phyloP scores from a whole-genome alignment of 768 basidiomycete genomes.

The Russula vinacea region DNA sequence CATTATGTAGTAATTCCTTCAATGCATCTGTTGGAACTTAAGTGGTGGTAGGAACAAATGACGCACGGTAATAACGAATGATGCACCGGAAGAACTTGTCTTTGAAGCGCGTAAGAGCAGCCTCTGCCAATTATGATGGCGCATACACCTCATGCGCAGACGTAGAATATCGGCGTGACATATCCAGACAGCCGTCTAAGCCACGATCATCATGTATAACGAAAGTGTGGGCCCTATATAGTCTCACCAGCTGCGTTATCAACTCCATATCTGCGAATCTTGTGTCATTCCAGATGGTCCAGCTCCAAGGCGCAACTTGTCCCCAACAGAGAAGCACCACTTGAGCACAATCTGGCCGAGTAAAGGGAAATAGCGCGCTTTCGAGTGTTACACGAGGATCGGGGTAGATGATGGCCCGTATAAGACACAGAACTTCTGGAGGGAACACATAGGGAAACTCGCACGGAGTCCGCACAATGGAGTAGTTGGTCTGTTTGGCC shows the following conservation, averaged over 20 bases:
- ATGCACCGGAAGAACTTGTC: slow-evolving; percentile 14
- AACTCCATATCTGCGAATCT: slow-evolving; percentile 49
- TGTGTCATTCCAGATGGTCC: slow-evolving; percentile 59
- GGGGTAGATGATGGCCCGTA: slow-evolving; percentile 18
- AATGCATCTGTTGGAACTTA: neutral
- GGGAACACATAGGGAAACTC: slow-evolving; percentile 14
- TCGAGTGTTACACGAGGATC: slow-evolving; percentile 26
- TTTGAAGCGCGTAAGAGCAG: slow-evolving; percentile 23
- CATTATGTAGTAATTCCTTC: slow-evolving; percentile 15
- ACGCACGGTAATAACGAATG: slow-evolving; percentile 27
- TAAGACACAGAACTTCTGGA: slow-evolving; percentile 18
- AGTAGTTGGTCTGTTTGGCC: neutral
- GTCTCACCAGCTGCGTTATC: slow-evolving; percentile 48
- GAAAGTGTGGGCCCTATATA: neutral
- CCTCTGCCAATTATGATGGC: slow-evolving; percentile 28
- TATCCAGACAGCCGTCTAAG: slow-evolving; percentile 55
- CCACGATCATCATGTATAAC: neutral
- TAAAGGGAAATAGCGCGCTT: slow-evolving; percentile 4
- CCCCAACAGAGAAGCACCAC: slow-evolving; percentile 59
- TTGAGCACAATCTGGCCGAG: slow-evolving; percentile 43
- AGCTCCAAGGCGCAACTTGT: slow-evolving; percentile 56
- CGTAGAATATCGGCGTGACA: slow-evolving; percentile 38
- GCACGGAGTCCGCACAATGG: neutral
- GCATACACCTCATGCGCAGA: slow-evolving; percentile 3
- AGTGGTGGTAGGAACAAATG: neutral